Evolutionary conservation across 1,284 basidiomycete genomes (phyloP).

Genomic region (Melanopsichium pennsylvanicum): DNA sequence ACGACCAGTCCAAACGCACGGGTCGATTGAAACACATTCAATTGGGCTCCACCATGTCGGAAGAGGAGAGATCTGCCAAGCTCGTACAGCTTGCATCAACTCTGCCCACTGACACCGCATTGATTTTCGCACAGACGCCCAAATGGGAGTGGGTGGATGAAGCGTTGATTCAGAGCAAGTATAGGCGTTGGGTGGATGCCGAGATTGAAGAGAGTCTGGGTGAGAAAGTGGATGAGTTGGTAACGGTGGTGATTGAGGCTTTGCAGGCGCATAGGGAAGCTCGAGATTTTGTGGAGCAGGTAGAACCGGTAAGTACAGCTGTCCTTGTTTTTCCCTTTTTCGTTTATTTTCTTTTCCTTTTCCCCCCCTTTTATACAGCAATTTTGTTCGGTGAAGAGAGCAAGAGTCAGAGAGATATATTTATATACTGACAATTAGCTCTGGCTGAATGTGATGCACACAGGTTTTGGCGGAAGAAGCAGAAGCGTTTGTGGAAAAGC

Average conservation of each 20-base stretch:
- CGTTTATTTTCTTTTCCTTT: neutral
- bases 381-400: too few species aligned
- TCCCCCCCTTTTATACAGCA: too few species aligned
- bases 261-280: constrained; percentile 35
- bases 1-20: constrained; percentile 31
- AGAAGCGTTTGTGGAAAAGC: constrained; percentile 46
- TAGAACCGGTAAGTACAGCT: constrained; percentile 53
- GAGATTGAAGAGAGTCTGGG: constrained; percentile 58
- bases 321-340: too few species aligned
- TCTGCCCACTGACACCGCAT: constrained; percentile 17
- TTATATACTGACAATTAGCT: too few species aligned
- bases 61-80: constrained; percentile 20
- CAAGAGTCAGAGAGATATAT: too few species aligned
- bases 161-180: constrained; percentile 33
- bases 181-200: constrained; percentile 39
- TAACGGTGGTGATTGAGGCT: constrained; percentile 46
- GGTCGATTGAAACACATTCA: constrained; percentile 50
- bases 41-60: constrained; percentile 33
- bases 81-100: constrained; percentile 7
- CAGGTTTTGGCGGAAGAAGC: constrained; percentile 62
- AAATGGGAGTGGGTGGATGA: constrained; percentile 55
- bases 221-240: constrained; percentile 57
- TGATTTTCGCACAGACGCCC: constrained; percentile 34
- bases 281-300: constrained; percentile 34
- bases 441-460: too few species aligned